These are phyloP conservation scores for Zoysia japonica DNA, from an alignment of 176 grass and related monocot genomes.

Conservation along the genomic window DNA sequence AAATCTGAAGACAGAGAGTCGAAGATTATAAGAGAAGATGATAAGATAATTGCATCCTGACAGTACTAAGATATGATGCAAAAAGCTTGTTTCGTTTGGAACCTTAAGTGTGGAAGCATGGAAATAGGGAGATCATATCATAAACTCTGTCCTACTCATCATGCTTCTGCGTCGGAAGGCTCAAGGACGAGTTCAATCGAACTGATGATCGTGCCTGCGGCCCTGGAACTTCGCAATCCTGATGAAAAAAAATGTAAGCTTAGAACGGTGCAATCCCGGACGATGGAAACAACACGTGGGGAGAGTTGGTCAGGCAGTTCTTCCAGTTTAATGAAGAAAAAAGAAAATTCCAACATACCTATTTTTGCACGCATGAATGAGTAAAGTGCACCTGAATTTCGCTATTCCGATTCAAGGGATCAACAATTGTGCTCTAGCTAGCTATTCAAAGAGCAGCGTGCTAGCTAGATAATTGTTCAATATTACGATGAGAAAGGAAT, in stretches of 20 bases:
- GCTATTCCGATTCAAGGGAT: neutral
- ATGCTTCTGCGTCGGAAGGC: neutral
- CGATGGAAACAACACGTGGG: neutral
- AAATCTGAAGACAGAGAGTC: constrained; percentile 12
- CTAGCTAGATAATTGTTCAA: constrained; percentile 35
- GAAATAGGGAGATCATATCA: neutral
- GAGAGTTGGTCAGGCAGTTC: constrained; percentile 8
- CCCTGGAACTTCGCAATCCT: constrained; percentile 29
- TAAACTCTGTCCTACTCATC: neutral
- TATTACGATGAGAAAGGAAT: neutral
- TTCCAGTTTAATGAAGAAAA: neutral
- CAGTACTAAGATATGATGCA: neutral
- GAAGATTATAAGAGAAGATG: neutral
- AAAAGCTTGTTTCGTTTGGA: neutral
- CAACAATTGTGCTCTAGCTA: constrained; percentile 18
- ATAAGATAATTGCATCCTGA: neutral
- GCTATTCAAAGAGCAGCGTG: constrained; percentile 2
- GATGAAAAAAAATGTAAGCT: constrained; percentile 33
- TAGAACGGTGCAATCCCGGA: neutral
- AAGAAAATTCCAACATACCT: constrained; percentile 43
- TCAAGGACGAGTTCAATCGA: neutral
- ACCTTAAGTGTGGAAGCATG: constrained; percentile 18
- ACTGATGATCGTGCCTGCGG: neutral
- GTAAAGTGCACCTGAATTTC: constrained; percentile 10
- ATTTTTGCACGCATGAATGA: constrained; percentile 16